Evolutionary conservation across 441 rosid genomes (phyloP), one percentile per base, ranked within the genome.

Genomic region (Erodium chrysanthum): DNA sequence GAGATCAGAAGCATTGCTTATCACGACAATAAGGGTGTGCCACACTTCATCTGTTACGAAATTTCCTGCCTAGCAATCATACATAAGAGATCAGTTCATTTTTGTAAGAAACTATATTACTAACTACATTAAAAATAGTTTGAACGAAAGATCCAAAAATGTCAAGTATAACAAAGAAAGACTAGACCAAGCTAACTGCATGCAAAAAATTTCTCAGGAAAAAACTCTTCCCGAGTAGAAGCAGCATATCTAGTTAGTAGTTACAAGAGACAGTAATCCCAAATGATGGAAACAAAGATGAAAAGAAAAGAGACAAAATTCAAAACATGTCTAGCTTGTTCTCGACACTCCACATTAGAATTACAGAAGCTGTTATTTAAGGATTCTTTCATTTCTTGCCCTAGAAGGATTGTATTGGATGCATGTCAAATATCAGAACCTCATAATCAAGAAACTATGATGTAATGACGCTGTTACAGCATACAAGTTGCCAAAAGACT

Each of bases 31-130:
- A 74, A 95, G 91, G 67, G 86, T 92, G 78, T 92, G 89, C 90
- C 99, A 95, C 23, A 92, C 97, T 77, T 95, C 99, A 87, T 90
- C 96, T 77, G 90, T 95, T 67, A 95, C 97, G 79, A 88, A 90
- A 78, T 86, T 88, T 81, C 97, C 97, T 81, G 99, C 97, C 99
- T 95, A 81, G 82, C 72, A 88, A 77, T 81, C 80, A 81, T 37
- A 37, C 11, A 37, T 8, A 37, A 37, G 10, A 27, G 60, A 76
- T 79, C 68, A 81, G 73, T 40, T 74, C 56, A 66, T 71, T 58
- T 68, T 72, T 58, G 56, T 73, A 72, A 59, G 4, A 42, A 72
- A 68, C 71, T 40, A 62, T 33, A 67, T 62, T 60, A 72, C 37
- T 33, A 52, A 40, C 44, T 62, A 59, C 64, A 0, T 12, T 5